Percentiles rank a stretch among this genome's conserved stretches.
Conservation (phyloP, 1,139 yeast species). For the Suhomyces kunorum region DNA sequence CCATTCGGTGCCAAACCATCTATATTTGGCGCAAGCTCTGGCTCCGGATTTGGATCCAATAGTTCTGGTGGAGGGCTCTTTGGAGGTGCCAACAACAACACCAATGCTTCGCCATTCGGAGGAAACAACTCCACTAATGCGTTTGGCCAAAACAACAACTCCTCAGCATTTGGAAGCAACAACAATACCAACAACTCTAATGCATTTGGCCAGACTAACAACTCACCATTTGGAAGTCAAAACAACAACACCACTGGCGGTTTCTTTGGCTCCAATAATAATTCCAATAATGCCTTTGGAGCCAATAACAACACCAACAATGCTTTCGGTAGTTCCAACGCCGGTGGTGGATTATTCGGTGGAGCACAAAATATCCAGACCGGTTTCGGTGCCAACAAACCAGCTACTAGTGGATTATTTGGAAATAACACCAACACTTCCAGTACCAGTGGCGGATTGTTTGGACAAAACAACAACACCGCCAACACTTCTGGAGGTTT, state of each 20-base stretch:
- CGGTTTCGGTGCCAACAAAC: constrained; percentile 11
- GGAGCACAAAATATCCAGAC: constrained; percentile 8
- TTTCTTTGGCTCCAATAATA: constrained; percentile 26
- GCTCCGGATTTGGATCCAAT: constrained; percentile 8
- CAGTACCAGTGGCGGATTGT: constrained; percentile 31
- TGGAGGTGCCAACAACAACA: constrained; percentile 22
- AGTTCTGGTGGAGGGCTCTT: constrained; percentile 28
- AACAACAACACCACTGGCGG: constrained; percentile 18
- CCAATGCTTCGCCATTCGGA: constrained; percentile 15
- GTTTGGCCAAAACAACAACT: constrained; percentile 16
- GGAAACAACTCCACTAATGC: constrained; percentile 26
- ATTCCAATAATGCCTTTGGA: constrained; percentile 17
- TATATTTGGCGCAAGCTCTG: constrained; percentile 18
- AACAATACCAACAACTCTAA: constrained; percentile 16
- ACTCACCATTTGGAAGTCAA: constrained; percentile 19
- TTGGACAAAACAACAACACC: constrained; percentile 27
- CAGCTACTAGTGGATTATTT: constrained; percentile 23
- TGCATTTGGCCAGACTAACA: constrained; percentile 20
- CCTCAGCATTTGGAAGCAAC: constrained; percentile 18
- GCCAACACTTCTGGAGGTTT: constrained; percentile 19
- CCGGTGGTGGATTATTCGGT: constrained; percentile 28
- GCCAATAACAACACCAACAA: constrained; percentile 17
- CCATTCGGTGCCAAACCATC: constrained; percentile 8
- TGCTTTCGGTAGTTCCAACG: constrained; percentile 9
- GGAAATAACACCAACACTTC: constrained; percentile 19